These are phyloP conservation scores for Fusarium coffeatum DNA, from an alignment of 2,329 filamentous ascomycete genomes.

Conservation along the genomic window DNA sequence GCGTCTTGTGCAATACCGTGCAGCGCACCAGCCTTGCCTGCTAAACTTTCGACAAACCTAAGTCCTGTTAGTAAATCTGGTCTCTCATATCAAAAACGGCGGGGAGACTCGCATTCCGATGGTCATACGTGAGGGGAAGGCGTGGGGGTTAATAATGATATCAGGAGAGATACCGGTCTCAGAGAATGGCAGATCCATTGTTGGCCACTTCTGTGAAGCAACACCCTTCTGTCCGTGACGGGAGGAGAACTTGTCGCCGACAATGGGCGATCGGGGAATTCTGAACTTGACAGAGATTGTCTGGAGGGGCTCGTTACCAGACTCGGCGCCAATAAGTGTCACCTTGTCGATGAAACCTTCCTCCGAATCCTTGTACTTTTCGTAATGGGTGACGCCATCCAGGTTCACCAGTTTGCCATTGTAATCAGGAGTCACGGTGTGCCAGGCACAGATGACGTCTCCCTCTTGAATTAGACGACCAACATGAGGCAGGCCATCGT, in stretches of 20 bases:
- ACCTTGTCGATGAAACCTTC: constrained; percentile 92
- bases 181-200: constrained; percentile 93
- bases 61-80: neutral
- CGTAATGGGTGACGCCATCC: constrained; percentile 85
- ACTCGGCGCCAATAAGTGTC: constrained; percentile 87
- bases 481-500: constrained; percentile 86
- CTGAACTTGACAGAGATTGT: constrained; percentile 93
- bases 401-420: constrained; percentile 83
- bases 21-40: constrained; percentile 92
- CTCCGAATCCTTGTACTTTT: constrained; percentile 95
- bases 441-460: constrained; percentile 88
- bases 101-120: constrained; percentile 78
- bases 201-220: constrained; percentile 93
- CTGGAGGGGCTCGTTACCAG: constrained; percentile 84
- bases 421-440: constrained; percentile 85
- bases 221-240: constrained; percentile 99
- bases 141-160: constrained; percentile 98
- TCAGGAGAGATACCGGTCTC: constrained; percentile 97
- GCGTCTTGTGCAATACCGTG: constrained; percentile 97
- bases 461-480: constrained; percentile 83
- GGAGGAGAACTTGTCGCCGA: constrained; percentile 99
- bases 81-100: neutral
- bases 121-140: constrained; percentile 99
- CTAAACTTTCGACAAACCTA: constrained; percentile 89
- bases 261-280: constrained; percentile 87